Evolutionary conservation across 495 filamentous ascomycete species (phyloP).

Genomic region (Aspergillus homomorphus): DNA sequence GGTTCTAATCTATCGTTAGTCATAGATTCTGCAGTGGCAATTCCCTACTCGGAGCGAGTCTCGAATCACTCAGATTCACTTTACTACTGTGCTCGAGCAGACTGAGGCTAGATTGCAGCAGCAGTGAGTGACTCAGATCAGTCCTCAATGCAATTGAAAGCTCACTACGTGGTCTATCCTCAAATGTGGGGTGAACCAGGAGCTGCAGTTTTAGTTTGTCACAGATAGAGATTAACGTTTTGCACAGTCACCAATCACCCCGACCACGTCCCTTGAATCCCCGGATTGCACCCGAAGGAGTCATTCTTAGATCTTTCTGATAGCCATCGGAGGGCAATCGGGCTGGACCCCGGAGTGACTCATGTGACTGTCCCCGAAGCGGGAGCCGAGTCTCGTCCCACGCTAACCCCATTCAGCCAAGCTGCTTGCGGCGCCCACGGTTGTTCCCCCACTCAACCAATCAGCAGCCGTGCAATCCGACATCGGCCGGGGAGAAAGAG

Average conservation of each 20-base stretch:
- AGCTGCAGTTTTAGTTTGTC: background rate
- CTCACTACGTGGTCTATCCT: too few species aligned
- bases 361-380: background rate
- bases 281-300: background rate
- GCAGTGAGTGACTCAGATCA: too few species aligned
- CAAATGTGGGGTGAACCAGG: too few species aligned
- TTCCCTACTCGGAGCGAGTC: too few species aligned
- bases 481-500: constrained; percentile 39
- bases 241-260: background rate
- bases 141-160: too few species aligned
- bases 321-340: background rate
- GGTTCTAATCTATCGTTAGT: too few species aligned
- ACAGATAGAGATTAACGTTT: background rate
- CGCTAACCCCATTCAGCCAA: background rate
- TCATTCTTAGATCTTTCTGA: background rate
- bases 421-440: constrained; percentile 3
- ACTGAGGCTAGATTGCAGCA: too few species aligned
- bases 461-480: constrained; percentile 21
- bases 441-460: constrained; percentile 6
- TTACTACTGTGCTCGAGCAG: too few species aligned
- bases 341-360: background rate
- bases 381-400: background rate
- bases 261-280: background rate
- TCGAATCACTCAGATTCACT: too few species aligned
- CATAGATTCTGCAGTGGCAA: too few species aligned